Percentiles rank a stretch among this genome's conserved stretches.
These are phyloP conservation scores for Salinomyces thailandicus DNA, from an alignment of 2,329 filamentous ascomycete species.

Conservation along the genomic window DNA sequence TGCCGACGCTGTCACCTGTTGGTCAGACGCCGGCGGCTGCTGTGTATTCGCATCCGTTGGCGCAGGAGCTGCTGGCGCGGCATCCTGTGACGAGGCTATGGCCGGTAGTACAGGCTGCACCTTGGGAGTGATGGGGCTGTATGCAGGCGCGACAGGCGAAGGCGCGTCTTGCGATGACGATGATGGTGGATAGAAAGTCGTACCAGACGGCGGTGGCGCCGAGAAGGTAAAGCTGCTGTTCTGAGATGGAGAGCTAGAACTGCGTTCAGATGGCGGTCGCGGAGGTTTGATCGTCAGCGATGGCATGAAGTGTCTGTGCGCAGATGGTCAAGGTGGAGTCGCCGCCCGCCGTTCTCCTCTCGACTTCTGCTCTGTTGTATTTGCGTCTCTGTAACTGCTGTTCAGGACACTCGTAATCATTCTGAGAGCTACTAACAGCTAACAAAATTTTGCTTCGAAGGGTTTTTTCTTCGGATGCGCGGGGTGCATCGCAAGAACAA, in stretches of 20 bases:
- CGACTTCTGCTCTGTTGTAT: not conserved
- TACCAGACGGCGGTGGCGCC: slow-evolving; percentile 4
- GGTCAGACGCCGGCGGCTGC: not conserved
- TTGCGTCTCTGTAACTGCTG: too few species aligned
- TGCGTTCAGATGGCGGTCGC: slow-evolving; percentile 9
- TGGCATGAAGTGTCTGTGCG: slow-evolving; percentile 14
- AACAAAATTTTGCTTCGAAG: too few species aligned
- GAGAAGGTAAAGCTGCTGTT: slow-evolving; percentile 8
- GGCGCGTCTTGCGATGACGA: not conserved
- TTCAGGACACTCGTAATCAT: too few species aligned
- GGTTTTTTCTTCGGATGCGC: too few species aligned
- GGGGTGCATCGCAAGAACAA: too few species aligned
- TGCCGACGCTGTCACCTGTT: slow-evolving; percentile 1
- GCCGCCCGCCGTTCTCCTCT: not conserved
- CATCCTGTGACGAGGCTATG: not conserved
- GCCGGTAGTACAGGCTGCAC: slow-evolving; percentile 21
- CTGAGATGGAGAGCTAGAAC: slow-evolving; percentile 6
- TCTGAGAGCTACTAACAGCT: too few species aligned
- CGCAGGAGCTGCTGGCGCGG: slow-evolving; percentile 2
- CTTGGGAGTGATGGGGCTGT: slow-evolving; percentile 26
- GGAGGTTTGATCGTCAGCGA: slow-evolving; percentile 16
- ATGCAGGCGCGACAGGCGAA: slow-evolving; percentile 16
- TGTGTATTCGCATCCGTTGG: slow-evolving; percentile 1
- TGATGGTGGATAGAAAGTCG: not conserved
- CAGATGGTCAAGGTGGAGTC: slow-evolving; percentile 1